Conservation (phyloP, 1,139 yeast species). For the Sugiyamaella novakii region DNA sequence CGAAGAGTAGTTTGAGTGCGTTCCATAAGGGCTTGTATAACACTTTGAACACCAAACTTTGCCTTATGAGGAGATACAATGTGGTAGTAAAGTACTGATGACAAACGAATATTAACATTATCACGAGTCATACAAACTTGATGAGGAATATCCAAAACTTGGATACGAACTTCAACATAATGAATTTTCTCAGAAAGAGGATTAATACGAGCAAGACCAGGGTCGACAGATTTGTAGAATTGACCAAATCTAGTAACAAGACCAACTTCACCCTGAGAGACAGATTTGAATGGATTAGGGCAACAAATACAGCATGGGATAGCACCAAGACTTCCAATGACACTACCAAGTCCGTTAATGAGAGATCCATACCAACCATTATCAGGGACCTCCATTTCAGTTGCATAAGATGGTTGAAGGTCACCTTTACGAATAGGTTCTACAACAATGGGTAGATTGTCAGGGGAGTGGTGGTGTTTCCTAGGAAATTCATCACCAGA, state of each 20-base stretch:
- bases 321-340: slow-evolving; percentile 58
- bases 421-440: slow-evolving; percentile 41
- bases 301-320: slow-evolving; percentile 61
- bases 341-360: slow-evolving; percentile 50
- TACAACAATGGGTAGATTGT: slow-evolving; percentile 34
- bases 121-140: slow-evolving; percentile 72
- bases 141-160: slow-evolving; percentile 66
- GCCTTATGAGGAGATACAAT: slow-evolving; percentile 73
- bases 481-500: slow-evolving; percentile 2
- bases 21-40: slow-evolving; percentile 63
- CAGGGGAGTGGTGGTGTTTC: background rate
- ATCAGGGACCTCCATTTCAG: slow-evolving; percentile 42
- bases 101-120: slow-evolving; percentile 62
- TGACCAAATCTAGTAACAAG: slow-evolving; percentile 71
- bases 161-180: slow-evolving; percentile 58
- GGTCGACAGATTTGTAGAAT: slow-evolving; percentile 65
- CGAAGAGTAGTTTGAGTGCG: slow-evolving; percentile 76
- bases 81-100: slow-evolving; percentile 70
- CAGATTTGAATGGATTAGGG: slow-evolving; percentile 62
- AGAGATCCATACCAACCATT: slow-evolving; percentile 47
- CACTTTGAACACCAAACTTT: slow-evolving; percentile 57
- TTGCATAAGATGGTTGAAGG: slow-evolving; percentile 44
- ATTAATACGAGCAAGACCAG: slow-evolving; percentile 67
- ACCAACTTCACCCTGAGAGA: slow-evolving; percentile 72
- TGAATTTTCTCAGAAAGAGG: slow-evolving; percentile 62